Conservation (phyloP, 345 rosid genomes). For the Eucalyptus cloeziana region DNA sequence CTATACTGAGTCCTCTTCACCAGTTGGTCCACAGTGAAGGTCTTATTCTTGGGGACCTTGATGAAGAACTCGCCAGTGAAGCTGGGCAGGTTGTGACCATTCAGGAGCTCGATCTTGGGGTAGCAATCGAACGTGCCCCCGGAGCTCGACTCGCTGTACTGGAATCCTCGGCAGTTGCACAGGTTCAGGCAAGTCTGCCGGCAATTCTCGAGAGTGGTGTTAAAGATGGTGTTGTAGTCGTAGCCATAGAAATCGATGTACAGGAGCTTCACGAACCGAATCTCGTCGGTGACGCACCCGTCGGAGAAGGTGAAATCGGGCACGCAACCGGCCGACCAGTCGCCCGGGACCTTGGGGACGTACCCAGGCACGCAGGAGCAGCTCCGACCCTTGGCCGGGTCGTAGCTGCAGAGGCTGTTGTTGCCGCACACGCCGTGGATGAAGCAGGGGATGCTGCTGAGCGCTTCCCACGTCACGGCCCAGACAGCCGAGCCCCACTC, state of each 20-base stretch:
- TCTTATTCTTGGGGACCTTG: constrained; percentile 5
- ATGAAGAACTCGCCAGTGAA: constrained; percentile 2
- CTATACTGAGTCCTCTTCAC: background rate
- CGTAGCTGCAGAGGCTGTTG: constrained; percentile 12
- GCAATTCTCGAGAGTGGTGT: background rate
- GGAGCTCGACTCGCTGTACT: background rate
- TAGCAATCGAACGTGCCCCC: background rate
- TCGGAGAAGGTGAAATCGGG: background rate
- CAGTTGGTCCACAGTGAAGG: background rate
- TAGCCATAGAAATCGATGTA: constrained; percentile 10
- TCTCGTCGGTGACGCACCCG: background rate
- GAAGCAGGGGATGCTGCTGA: background rate
- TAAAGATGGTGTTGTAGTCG: background rate
- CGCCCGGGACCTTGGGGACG: background rate
- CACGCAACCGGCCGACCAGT: constrained; percentile 22
- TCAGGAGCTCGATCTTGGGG: background rate
- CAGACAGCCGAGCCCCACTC: background rate
- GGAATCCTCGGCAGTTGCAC: constrained; percentile 13
- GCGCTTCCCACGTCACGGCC: constrained; percentile 18
- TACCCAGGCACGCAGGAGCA: constrained; percentile 23
- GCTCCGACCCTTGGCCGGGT: background rate
- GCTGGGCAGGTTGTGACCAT: constrained; percentile 4
- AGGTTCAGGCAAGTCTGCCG: background rate
- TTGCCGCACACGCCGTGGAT: constrained; percentile 24
- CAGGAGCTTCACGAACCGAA: background rate